phyloP scores from a whole-genome alignment of 805 yeast genomes.

The Clavispora phyllophila region DNA sequence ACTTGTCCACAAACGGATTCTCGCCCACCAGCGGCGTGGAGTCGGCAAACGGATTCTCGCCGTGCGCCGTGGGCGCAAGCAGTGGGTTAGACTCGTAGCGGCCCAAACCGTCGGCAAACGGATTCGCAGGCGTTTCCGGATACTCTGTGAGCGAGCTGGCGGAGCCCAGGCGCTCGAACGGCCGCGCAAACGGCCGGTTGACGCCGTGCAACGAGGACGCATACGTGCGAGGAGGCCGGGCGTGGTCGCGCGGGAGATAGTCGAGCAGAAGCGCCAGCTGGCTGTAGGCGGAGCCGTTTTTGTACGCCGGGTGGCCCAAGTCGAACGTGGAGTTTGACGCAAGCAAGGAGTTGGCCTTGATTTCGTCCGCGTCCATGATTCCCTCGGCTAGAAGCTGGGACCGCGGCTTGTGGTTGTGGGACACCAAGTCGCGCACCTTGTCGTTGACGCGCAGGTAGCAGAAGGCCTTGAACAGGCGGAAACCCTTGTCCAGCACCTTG shows the following conservation, averaged over 20 bases:
- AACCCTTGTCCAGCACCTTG: slow-evolving; percentile 32
- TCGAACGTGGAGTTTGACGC: slow-evolving; percentile 13
- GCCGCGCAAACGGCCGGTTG: neutral
- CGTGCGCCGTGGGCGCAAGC: slow-evolving; percentile 1
- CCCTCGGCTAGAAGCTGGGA: slow-evolving; percentile 28
- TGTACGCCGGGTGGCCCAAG: neutral
- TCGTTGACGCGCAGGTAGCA: slow-evolving; percentile 58
- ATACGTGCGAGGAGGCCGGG: slow-evolving; percentile 3
- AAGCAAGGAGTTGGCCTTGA: slow-evolving; percentile 25
- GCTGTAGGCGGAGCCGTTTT: neutral
- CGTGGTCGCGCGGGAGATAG: neutral
- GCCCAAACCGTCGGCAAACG: neutral
- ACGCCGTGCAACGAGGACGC: neutral
- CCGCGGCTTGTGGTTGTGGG: slow-evolving; percentile 34
- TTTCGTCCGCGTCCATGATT: slow-evolving; percentile 19
- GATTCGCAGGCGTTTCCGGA: neutral
- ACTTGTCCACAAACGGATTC: slow-evolving; percentile 3
- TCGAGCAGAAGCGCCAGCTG: neutral
- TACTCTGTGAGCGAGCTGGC: neutral
- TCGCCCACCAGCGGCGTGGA: neutral
- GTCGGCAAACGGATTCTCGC: slow-evolving; percentile 9
- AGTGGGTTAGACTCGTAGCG: neutral
- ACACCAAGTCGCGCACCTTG: slow-evolving; percentile 49
- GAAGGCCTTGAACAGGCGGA: slow-evolving; percentile 50
- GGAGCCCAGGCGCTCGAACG: neutral